These are phyloP conservation scores for Collybiopsis confluens DNA, from an alignment of 768 basidiomycete genomes.

Conservation along the genomic window DNA sequence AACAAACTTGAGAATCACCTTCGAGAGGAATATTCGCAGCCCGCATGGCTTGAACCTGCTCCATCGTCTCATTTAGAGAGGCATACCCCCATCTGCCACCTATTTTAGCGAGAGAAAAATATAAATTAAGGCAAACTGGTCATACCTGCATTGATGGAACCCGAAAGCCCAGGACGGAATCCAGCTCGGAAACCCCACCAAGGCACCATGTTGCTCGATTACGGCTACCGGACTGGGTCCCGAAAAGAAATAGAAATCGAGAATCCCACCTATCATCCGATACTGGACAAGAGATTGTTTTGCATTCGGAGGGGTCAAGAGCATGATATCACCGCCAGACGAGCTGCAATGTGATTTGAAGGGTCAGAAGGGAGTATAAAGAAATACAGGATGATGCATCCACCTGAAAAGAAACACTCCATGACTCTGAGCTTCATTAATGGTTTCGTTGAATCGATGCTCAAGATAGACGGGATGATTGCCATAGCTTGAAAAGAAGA, in stretches of 20 bases:
- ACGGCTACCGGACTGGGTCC: conserved; percentile 51
- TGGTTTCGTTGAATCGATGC: conserved; percentile 56
- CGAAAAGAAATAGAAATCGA: conserved; percentile 78
- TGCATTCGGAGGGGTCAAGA: conserved; percentile 53
- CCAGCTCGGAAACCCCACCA: conserved; percentile 66
- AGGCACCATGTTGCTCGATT: conserved; percentile 63
- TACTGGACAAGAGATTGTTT: conserved; percentile 66
- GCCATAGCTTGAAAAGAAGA: conserved; percentile 50
- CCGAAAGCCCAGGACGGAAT: conserved; percentile 76
- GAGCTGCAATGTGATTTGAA: conserved; percentile 33
- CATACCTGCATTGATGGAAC: conserved; percentile 67
- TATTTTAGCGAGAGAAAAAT: background rate
- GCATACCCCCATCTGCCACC: conserved; percentile 28
- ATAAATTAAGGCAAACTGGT: background rate
- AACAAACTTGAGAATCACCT: conserved; percentile 32
- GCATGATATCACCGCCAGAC: conserved; percentile 66
- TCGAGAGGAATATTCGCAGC: conserved; percentile 73
- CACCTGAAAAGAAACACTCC: conserved; percentile 77
- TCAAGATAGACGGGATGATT: conserved; percentile 70
- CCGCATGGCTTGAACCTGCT: conserved; percentile 56
- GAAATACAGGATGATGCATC: background rate
- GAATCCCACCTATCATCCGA: conserved; percentile 66
- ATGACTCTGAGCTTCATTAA: conserved; percentile 55
- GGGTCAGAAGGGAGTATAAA: conserved; percentile 1
- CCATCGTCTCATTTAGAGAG: conserved; percentile 51